A percentile compares a stretch with the other conserved stretches of the same genome.
Conservation (phyloP, 176 grass and related monocot species). For the Lolium rigidum region DNA sequence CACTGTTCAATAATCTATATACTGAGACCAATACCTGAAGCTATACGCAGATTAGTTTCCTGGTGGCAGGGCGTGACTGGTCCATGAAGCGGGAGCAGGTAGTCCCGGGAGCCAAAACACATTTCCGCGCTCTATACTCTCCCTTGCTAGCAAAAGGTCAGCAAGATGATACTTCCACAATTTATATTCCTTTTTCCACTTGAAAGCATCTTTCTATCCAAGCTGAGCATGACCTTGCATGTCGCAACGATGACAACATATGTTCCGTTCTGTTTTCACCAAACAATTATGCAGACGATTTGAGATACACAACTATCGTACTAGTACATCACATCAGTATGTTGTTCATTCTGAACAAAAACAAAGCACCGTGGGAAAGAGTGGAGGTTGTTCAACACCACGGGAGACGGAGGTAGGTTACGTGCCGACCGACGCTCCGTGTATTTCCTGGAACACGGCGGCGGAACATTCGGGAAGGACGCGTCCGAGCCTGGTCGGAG, state of each 20-base stretch:
- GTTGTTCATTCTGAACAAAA: not conserved
- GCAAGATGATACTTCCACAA: not conserved
- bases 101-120: too few relatives aligned
- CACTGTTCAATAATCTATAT: too few relatives aligned
- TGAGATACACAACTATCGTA: too few relatives aligned
- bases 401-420: too few relatives aligned
- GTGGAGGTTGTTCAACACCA: too few relatives aligned
- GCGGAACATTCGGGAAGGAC: conserved; percentile 29
- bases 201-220: not conserved
- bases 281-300: not conserved
- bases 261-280: not conserved
- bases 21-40: too few relatives aligned
- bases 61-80: too few relatives aligned
- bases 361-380: not conserved
- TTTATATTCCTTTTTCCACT: not conserved
- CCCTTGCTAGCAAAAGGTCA: not conserved
- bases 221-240: not conserved
- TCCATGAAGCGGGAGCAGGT: too few relatives aligned
- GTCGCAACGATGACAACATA: not conserved
- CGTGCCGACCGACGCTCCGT: not conserved
- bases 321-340: not conserved
- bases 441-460: not conserved
- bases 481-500: not conserved
- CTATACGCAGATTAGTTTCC: too few relatives aligned
- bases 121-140: too few relatives aligned